A percentile compares a stretch with the other conserved stretches of the same genome.
These are phyloP conservation scores for Xerocomus potaroensis DNA, from an alignment of 768 basidiomycete genomes.

Conservation along the genomic window DNA sequence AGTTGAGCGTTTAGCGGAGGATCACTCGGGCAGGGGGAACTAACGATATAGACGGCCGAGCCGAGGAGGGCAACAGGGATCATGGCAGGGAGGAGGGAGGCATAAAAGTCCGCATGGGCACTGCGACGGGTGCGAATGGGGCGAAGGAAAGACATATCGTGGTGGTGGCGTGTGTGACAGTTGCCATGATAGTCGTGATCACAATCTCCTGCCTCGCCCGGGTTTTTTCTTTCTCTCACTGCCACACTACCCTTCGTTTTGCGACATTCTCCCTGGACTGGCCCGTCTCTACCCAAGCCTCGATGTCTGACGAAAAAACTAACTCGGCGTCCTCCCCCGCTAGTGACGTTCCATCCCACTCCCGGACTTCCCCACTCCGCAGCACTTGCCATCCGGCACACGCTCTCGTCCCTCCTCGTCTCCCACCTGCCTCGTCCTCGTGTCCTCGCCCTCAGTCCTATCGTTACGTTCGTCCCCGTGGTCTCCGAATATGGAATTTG, in stretches of 20 bases:
- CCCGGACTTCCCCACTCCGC: conserved; percentile 12
- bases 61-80: conserved; percentile 74
- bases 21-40: conserved; percentile 16
- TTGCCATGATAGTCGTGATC: conserved; percentile 14
- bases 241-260: not conserved
- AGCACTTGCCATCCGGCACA: conserved; percentile 15
- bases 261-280: not conserved
- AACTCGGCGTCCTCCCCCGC: not conserved
- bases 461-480: conserved; percentile 42
- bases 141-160: conserved; percentile 1
- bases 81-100: conserved; percentile 69
- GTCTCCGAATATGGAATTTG: conserved; percentile 52
- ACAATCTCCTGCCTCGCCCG: not conserved
- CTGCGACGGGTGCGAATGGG: conserved; percentile 28
- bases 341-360: conserved; percentile 20
- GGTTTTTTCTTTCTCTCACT: not conserved
- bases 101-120: conserved; percentile 64
- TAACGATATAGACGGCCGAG: conserved; percentile 73
- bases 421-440: conserved; percentile 8
- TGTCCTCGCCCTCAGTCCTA: conserved; percentile 18
- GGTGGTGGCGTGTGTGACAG: conserved; percentile 8
- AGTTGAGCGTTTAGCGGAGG: conserved; percentile 12
- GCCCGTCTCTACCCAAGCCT: not conserved
- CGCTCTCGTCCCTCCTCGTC: conserved; percentile 19
- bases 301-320: conserved; percentile 25